phyloP scores from a whole-genome alignment of 176 grass and related monocot genomes.

The Themeda triandra region DNA sequence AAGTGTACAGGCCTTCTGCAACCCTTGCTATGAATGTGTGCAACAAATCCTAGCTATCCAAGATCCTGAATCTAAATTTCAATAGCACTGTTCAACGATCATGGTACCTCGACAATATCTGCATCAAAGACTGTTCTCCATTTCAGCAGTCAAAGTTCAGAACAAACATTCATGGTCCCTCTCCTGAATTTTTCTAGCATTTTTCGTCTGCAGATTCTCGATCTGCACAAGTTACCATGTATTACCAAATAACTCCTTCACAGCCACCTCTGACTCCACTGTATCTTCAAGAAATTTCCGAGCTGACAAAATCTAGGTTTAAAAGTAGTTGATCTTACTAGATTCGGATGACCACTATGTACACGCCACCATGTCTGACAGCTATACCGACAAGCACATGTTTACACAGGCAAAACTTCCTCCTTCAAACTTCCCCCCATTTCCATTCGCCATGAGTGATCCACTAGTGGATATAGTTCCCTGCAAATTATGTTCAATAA shows the following conservation, averaged over 20 bases:
- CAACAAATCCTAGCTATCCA: background rate
- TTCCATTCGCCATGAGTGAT: conserved; percentile 85
- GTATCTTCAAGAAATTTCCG: background rate
- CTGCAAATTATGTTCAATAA: conserved; percentile 39
- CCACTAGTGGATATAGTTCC: conserved; percentile 69
- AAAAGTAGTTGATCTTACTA: background rate
- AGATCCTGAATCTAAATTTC: background rate
- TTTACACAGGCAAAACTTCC: conserved; percentile 55
- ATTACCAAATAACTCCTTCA: background rate
- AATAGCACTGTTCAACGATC: background rate
- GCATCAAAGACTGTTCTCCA: background rate
- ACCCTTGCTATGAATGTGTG: background rate
- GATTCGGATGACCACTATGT: background rate
- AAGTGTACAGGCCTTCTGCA: background rate
- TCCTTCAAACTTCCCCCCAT: conserved; percentile 70
- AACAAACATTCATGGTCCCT: background rate
- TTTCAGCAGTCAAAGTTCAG: background rate
- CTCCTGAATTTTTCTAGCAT: background rate
- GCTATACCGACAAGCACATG: background rate
- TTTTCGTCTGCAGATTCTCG: background rate
- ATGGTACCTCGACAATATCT: background rate
- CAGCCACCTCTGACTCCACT: background rate
- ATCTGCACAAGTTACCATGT: background rate
- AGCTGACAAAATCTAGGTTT: background rate
- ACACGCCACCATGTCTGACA: background rate